Evolutionary conservation across 345 rosid species (phyloP).

Genomic region (Eucalyptus rudis): DNA sequence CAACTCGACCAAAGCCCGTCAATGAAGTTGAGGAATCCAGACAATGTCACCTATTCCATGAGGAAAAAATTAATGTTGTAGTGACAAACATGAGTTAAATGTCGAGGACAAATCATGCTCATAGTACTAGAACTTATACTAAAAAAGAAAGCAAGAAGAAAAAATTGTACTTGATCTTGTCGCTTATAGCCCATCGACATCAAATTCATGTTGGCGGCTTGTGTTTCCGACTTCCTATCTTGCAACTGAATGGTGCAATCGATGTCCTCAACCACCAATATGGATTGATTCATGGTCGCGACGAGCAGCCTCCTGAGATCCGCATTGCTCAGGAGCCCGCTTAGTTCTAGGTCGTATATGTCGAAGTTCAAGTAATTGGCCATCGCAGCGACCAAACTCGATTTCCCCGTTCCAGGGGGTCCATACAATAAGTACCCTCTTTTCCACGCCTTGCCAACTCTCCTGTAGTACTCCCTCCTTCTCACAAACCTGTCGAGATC

Average conservation of each 20-base stretch:
- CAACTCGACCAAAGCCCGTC: conserved; percentile 78
- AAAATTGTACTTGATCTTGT: neutral
- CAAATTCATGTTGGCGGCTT: neutral
- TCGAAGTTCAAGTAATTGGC: conserved; percentile 2
- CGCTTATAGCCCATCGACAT: neutral
- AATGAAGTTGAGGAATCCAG: conserved; percentile 51
- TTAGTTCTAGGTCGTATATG: conserved; percentile 1
- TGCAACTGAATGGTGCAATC: neutral
- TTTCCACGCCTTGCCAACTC: conserved; percentile 4
- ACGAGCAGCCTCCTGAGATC: neutral
- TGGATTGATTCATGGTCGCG: neutral
- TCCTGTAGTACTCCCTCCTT: neutral
- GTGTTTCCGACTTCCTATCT: neutral
- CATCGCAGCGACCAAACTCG: conserved; percentile 3
- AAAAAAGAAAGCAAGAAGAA: neutral
- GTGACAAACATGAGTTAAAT: neutral
- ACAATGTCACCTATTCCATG: conserved; percentile 20
- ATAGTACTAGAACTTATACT: neutral
- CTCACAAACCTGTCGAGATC: neutral
- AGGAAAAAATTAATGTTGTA: neutral
- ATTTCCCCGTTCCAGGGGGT: conserved; percentile 3
- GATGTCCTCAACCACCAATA: conserved; percentile 3
- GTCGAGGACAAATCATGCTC: neutral
- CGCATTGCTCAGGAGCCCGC: neutral
- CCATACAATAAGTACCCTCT: conserved; percentile 6